Evolutionary conservation across 225 moss, liverwort and hornwort species (phyloP).

Genomic region (Polytrichum commune): DNA sequence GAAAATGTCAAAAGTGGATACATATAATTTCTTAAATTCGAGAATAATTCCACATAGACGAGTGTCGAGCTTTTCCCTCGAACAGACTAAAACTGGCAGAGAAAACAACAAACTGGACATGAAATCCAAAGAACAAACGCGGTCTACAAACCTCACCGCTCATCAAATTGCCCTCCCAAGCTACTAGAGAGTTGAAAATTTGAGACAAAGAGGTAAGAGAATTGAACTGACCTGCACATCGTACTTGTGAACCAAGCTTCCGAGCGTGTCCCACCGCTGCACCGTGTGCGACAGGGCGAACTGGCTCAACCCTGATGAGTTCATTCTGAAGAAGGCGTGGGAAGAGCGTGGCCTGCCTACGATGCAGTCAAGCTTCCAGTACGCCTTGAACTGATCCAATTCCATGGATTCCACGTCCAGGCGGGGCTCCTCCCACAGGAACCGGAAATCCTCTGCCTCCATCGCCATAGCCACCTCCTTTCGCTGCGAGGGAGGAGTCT

Average conservation of each 20-base stretch:
- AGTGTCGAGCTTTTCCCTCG: too few species aligned
- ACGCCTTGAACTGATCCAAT: conserved; percentile 35
- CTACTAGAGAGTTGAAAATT: neutral
- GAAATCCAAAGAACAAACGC: too few species aligned
- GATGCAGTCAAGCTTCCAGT: conserved; percentile 42
- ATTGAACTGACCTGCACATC: conserved; percentile 40
- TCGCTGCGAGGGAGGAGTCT: too few species aligned
- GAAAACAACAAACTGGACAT: too few species aligned
- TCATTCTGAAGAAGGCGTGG: conserved; percentile 12
- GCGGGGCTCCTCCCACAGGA: conserved; percentile 18
- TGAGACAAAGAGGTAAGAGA: neutral
- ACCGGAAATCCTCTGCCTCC: conserved; percentile 39
- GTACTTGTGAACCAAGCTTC: conserved; percentile 56
- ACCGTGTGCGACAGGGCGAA: conserved; percentile 44
- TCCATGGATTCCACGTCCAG: conserved; percentile 30
- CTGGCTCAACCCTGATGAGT: conserved; percentile 12
- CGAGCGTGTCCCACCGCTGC: conserved; percentile 58
- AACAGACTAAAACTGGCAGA: too few species aligned
- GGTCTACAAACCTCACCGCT: too few species aligned
- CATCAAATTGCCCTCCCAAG: too few species aligned
- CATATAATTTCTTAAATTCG: too few species aligned
- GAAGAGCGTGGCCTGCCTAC: conserved; percentile 25
- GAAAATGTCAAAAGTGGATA: too few species aligned
- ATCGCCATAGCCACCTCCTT: conserved; percentile 24
- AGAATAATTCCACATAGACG: too few species aligned